These are phyloP conservation scores for Rhizophora mangle DNA, from an alignment of 345 rosid genomes.

Conservation along the genomic window DNA sequence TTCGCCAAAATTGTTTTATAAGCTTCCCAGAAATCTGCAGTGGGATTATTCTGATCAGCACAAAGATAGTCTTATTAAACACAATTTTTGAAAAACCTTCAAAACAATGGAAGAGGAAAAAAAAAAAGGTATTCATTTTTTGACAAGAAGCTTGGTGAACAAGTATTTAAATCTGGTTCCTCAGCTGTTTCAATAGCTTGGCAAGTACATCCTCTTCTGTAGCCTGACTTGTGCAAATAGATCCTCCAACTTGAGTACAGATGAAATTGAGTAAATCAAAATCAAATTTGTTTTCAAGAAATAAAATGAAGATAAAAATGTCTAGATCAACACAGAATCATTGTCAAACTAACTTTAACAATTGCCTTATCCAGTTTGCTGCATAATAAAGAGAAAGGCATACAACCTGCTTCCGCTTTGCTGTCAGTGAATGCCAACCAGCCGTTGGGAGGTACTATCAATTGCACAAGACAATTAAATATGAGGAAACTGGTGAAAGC, in stretches of 20 bases:
- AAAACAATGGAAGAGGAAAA: neutral
- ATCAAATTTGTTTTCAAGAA: conserved; percentile 10
- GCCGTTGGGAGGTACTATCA: conserved; percentile 55
- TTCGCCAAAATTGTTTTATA: conserved; percentile 48
- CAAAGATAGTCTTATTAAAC: neutral
- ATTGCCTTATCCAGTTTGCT: conserved; percentile 74
- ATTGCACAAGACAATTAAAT: conserved; percentile 21
- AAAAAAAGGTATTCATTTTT: neutral
- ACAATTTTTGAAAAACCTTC: conserved; percentile 4
- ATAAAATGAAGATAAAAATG: neutral
- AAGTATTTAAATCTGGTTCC: conserved; percentile 63
- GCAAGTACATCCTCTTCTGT: conserved; percentile 37
- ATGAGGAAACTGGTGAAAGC: conserved; percentile 26
- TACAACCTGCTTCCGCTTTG: conserved; percentile 59
- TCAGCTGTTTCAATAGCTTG: conserved; percentile 63
- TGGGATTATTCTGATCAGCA: conserved; percentile 26
- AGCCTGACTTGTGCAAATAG: conserved; percentile 37
- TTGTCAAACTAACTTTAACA: conserved; percentile 39
- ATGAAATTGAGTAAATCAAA: conserved; percentile 60
- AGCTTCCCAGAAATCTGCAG: conserved; percentile 71
- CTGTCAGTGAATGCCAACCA: conserved; percentile 55
- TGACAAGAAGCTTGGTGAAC: conserved; percentile 9
- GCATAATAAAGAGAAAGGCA: conserved; percentile 70
- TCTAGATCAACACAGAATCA: conserved; percentile 5
- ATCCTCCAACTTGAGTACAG: conserved; percentile 48